Percentiles rank a stretch among this genome's conserved stretches.
Conservation (phyloP, 2,329 filamentous ascomycete genomes). For the Podosphaera xanthii region DNA sequence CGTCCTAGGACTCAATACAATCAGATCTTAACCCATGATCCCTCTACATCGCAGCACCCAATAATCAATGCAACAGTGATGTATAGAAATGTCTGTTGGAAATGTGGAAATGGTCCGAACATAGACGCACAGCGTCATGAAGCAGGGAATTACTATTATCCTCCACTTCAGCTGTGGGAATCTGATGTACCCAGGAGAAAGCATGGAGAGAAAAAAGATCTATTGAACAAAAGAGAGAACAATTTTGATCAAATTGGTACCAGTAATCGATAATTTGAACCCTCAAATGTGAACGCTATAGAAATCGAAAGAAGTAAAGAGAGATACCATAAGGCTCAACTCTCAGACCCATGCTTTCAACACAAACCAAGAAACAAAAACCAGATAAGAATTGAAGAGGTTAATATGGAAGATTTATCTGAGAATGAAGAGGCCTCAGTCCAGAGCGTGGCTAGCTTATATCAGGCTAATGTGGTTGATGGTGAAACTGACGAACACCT, state of each 20-base stretch:
- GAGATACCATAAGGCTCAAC: no score
- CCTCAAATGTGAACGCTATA: no score
- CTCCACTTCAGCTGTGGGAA: neutral
- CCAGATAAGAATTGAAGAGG: neutral
- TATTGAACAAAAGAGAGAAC: neutral
- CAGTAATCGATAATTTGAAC: no score
- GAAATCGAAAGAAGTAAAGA: no score
- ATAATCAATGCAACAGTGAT: neutral
- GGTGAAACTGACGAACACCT: neutral
- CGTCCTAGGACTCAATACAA: no score
- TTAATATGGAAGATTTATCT: neutral
- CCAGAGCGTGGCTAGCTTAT: neutral
- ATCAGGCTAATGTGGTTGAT: neutral
- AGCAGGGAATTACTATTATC: neutral
- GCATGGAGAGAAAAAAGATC: neutral
- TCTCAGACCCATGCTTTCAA: neutral
- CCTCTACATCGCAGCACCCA: no score
- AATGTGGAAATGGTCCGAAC: neutral
- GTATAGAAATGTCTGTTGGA: neutral
- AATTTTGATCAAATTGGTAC: no score
- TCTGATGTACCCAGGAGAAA: neutral
- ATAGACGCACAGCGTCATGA: neutral
- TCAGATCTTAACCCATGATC: no score
- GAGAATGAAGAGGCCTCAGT: no score
- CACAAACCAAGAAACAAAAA: neutral